Evolutionary conservation across 176 grass and related monocot species (phyloP), one percentile per base, ranked within the genome.

Genomic region (Urochloa ruziziensis): DNA sequence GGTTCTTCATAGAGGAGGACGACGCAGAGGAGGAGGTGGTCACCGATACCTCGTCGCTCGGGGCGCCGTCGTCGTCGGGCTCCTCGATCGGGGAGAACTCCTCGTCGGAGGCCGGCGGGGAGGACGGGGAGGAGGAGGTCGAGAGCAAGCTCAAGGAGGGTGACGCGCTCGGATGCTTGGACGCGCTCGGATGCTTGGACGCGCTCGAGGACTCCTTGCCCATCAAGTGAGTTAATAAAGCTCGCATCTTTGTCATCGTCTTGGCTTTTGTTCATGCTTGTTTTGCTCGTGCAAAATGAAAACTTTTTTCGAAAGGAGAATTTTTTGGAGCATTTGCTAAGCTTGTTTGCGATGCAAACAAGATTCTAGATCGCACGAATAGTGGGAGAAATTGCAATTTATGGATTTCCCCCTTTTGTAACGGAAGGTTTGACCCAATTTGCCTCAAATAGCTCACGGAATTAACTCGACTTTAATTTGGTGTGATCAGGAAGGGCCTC

Each of bases 81-180:
- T 94, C 91, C 7, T 90, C 85, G 67, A 88, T 90, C 74, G 91
- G 85, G 0, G 88, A 88, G 48, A 84, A 85, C 74, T 88, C 87
- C 0, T 86, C 87, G 25, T 84, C 80, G 24, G 91, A 84, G 62
- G 80, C 37, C 6, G 85, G 59, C 21, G 91, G 28, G 7, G 77
- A 78, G 1, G 88, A 51, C 23, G 80, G 37, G 7, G 80, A 80
- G 18, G 88, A 80, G 18, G 86, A 93, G 72, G 85, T 85, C 53
- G 59, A 88, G 88, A 90, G 88, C 66, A 85, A 88, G 82, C 77
- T 75, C 51, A 88, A 79, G 78, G 85, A 83, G 36, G 58, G 63
- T 6, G 61, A 81, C 4, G 85, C 61, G 24, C 57, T 93, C 2
- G 82, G 67, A 0, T 94, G 82, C 73, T 57, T n/a, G n/a, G 60